Percentiles rank a stretch among this genome's conserved stretches.
phyloP scores from a whole-genome alignment of 1,284 basidiomycete genomes.

The Hymenochaete sp. region DNA sequence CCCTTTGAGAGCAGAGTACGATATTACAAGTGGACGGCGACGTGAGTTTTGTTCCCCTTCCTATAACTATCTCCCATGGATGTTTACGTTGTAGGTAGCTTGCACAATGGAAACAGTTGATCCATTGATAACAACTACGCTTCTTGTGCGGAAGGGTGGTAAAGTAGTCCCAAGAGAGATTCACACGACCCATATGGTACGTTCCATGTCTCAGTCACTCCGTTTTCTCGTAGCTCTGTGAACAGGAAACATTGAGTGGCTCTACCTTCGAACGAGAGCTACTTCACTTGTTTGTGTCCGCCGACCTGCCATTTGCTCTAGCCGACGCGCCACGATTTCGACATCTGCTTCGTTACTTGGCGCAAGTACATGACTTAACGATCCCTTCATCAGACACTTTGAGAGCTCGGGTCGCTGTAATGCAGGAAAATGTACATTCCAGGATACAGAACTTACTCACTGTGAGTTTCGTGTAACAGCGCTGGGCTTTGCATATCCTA shows the following conservation, averaged over 20 bases:
- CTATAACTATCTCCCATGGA: too few relatives aligned
- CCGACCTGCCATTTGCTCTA: neutral
- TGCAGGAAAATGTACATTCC: neutral
- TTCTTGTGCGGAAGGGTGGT: too few relatives aligned
- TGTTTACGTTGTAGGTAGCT: too few relatives aligned
- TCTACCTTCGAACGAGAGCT: neutral
- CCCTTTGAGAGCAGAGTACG: too few relatives aligned
- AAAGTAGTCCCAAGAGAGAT: too few relatives aligned
- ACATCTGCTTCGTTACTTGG: neutral
- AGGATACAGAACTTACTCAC: neutral
- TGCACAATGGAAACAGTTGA: too few relatives aligned
- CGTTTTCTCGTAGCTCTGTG: too few relatives aligned
- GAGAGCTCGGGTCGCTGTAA: neutral
- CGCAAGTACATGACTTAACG: neutral
- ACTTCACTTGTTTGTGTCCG: neutral
- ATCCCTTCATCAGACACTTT: neutral
- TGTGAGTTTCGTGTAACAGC: neutral
- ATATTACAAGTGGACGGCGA: too few relatives aligned
- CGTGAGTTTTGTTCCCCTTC: too few relatives aligned
- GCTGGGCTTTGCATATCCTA: neutral
- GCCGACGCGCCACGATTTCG: neutral
- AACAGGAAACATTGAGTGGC: neutral
- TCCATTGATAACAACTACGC: too few relatives aligned
- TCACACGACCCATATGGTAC: too few relatives aligned
- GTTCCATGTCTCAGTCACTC: too few relatives aligned